A percentile compares a stretch with the other conserved stretches of the same genome.
These are phyloP conservation scores for Neofusicoccum laricinum DNA, from an alignment of 2,329 filamentous ascomycete species.

Conservation along the genomic window DNA sequence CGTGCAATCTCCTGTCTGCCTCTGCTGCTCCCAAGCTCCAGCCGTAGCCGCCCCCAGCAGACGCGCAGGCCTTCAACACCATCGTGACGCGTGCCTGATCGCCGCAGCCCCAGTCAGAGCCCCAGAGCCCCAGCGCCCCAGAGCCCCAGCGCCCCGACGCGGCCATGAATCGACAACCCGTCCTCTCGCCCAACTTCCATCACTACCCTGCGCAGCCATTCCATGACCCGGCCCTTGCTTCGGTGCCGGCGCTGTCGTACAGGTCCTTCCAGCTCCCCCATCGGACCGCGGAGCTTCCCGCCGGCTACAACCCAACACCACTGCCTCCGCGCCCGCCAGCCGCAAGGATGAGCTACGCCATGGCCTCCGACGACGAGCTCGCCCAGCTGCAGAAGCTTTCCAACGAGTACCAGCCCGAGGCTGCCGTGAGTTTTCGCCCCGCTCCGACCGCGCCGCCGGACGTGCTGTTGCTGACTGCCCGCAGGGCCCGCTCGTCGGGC, in stretches of 20 bases:
- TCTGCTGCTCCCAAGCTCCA: neutral
- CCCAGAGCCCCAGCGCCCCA: neutral
- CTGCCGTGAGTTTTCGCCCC: slow-evolving; percentile 46
- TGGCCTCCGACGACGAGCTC: slow-evolving; percentile 52
- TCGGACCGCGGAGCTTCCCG: slow-evolving; percentile 39
- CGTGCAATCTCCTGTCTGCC: slow-evolving; percentile 26
- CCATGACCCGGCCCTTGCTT: slow-evolving; percentile 22
- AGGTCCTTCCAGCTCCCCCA: slow-evolving; percentile 37
- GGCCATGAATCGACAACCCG: slow-evolving; percentile 19
- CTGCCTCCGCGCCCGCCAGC: slow-evolving; percentile 16
- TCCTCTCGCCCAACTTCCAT: slow-evolving; percentile 18
- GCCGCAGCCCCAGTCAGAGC: slow-evolving; percentile 12
- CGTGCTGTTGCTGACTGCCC: slow-evolving; percentile 21
- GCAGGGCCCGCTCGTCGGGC: slow-evolving; percentile 80
- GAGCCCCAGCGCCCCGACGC: slow-evolving; percentile 11
- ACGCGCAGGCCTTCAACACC: slow-evolving; percentile 9
- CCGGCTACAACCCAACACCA: slow-evolving; percentile 25
- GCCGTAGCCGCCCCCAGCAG: neutral
- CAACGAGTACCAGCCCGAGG: slow-evolving; percentile 58
- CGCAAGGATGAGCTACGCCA: slow-evolving; percentile 37
- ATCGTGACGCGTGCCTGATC: slow-evolving; percentile 13
- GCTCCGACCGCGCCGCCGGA: neutral
- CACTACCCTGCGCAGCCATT: slow-evolving; percentile 19
- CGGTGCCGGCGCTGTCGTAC: slow-evolving; percentile 32
- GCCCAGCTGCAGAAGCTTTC: slow-evolving; percentile 62